Percentiles rank a stretch among this genome's conserved stretches.
Evolutionary conservation across 139 green algal species (phyloP).

Genomic region (Volvox reticuliferus): DNA sequence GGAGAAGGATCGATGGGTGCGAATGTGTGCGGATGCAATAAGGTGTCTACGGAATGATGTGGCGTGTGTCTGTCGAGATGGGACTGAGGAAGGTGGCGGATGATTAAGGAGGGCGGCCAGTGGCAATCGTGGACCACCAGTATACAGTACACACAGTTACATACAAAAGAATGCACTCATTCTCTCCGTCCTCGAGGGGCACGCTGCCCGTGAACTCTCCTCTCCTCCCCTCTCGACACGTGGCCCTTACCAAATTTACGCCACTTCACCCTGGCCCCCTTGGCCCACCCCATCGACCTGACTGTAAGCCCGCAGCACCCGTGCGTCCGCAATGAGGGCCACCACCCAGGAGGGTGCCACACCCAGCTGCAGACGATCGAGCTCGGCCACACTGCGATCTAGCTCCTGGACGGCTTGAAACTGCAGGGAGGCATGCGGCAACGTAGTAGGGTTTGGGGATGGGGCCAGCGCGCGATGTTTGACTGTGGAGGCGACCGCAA

Average conservation of each 20-base stretch:
- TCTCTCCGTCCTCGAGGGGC: not conserved
- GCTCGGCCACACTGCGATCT: constrained; percentile 18
- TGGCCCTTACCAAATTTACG: not conserved
- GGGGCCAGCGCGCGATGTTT: not conserved
- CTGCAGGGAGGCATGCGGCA: not conserved
- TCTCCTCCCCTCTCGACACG: not conserved
- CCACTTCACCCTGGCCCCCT: not conserved
- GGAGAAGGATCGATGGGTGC: too few species aligned
- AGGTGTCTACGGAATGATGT: not conserved
- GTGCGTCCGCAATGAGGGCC: constrained; percentile 31
- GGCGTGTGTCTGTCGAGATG: not conserved
- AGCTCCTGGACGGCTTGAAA: constrained; percentile 31
- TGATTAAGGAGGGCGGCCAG: too few species aligned
- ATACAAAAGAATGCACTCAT: too few species aligned
- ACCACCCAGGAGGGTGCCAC: constrained; percentile 36
- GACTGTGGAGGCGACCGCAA: too few species aligned
- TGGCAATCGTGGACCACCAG: too few species aligned
- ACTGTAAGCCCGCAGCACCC: constrained; percentile 34
- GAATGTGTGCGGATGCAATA: not conserved
- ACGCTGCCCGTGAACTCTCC: not conserved
- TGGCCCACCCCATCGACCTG: not conserved
- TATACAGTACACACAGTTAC: too few species aligned
- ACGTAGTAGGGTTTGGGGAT: not conserved
- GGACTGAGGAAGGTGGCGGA: not conserved
- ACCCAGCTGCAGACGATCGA: constrained; percentile 35